Conservation (phyloP, 305 asterid genomes). For the Fraxinus latifolia region DNA sequence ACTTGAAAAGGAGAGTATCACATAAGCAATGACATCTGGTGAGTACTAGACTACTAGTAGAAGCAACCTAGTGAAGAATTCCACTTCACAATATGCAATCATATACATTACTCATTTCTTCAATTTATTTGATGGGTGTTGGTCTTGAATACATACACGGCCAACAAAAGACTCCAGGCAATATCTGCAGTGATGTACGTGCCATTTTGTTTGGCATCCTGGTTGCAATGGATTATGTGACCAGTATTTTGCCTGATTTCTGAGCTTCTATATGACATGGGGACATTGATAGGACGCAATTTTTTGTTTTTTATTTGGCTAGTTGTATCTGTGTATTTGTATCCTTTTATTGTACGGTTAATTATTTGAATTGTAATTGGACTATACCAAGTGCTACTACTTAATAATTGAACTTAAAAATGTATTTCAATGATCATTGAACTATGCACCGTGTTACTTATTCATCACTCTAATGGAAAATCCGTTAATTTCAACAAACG, state of each 20-base stretch:
- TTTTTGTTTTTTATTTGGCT: slow-evolving; percentile 1
- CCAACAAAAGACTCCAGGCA: slow-evolving; percentile 49
- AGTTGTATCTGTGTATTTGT: slow-evolving; percentile 17
- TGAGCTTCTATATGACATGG: slow-evolving; percentile 30
- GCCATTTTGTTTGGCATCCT: slow-evolving; percentile 37
- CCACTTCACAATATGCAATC: neutral
- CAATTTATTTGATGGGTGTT: slow-evolving; percentile 1
- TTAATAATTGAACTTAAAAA: neutral
- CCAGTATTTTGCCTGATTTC: slow-evolving; percentile 6
- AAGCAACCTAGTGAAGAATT: neutral
- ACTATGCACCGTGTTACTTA: neutral
- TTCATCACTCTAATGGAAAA: neutral
- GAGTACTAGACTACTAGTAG: neutral
- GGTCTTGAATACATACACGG: slow-evolving; percentile 40
- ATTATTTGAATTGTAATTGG: neutral
- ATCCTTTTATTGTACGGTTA: neutral
- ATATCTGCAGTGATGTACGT: slow-evolving; percentile 29
- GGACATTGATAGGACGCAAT: slow-evolving; percentile 2
- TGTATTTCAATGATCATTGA: neutral
- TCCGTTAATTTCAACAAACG: neutral
- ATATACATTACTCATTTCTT: neutral
- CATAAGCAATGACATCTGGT: neutral
- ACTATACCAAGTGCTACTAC: neutral
- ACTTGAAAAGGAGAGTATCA: neutral
- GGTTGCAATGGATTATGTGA: slow-evolving; percentile 3